Evolutionary conservation across 129 eudicot genomes (phyloP).

Genomic region (Centella asiatica): DNA sequence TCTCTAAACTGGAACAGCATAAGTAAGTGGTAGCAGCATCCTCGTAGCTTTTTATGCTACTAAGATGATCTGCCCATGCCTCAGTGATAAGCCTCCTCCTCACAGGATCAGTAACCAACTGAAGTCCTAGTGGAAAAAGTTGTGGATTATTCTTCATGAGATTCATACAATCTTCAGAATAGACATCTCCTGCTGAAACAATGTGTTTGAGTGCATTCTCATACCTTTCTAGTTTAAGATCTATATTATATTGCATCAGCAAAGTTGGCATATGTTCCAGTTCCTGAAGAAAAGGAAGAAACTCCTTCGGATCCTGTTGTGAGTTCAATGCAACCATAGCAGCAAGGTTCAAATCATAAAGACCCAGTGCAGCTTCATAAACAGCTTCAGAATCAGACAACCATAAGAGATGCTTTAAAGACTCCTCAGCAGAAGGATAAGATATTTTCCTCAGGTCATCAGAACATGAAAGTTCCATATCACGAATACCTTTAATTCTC

Average conservation of each 20-base stretch:
- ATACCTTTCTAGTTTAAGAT: slow-evolving; percentile 57
- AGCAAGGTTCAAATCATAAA: slow-evolving; percentile 84
- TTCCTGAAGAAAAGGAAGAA: slow-evolving; percentile 88
- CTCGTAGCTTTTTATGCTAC: slow-evolving; percentile 51
- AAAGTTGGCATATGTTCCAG: slow-evolving; percentile 58
- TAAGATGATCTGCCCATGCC: slow-evolving; percentile 81
- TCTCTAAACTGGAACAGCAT: slow-evolving; percentile 52
- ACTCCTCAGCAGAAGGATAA: slow-evolving; percentile 88
- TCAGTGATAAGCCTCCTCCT: slow-evolving; percentile 56
- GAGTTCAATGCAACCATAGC: slow-evolving; percentile 97
- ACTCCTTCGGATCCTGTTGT: slow-evolving; percentile 89
- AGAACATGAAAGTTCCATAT: slow-evolving; percentile 57
- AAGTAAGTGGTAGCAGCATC: slow-evolving; percentile 81
- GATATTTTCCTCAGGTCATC: slow-evolving; percentile 31
- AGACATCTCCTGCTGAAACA: slow-evolving; percentile 64
- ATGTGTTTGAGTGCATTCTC: slow-evolving; percentile 80
- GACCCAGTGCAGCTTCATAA: slow-evolving; percentile 96
- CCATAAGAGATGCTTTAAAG: slow-evolving; percentile 89
- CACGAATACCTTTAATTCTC: slow-evolving; percentile 69
- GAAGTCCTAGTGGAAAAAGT: slow-evolving; percentile 63
- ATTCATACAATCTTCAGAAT: slow-evolving; percentile 58
- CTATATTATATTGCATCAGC: slow-evolving; percentile 71
- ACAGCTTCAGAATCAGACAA: slow-evolving; percentile 80
- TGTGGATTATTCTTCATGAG: slow-evolving; percentile 69
- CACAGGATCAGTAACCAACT: slow-evolving; percentile 42